Conservation (phyloP, 495 filamentous ascomycete species). For the Penicillium dipodomyicola region DNA sequence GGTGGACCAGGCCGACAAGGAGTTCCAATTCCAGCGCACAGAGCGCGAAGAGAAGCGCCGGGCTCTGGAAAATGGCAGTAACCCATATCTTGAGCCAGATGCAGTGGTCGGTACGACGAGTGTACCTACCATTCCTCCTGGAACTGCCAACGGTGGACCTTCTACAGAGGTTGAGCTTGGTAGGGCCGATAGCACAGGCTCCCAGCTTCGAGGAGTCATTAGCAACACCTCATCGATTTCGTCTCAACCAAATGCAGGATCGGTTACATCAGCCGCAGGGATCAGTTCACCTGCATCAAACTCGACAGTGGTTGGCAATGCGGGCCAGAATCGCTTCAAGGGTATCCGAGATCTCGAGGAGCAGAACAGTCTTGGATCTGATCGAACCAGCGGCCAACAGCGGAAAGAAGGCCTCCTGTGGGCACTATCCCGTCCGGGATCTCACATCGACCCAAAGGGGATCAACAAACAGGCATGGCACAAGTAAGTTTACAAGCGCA, state of each 20-base stretch:
- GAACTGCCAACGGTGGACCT: conserved; percentile 37
- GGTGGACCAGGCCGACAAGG: conserved; percentile 88
- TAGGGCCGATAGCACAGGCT: conserved; percentile 69
- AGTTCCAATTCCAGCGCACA: conserved; percentile 88
- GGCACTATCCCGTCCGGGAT: conserved; percentile 89
- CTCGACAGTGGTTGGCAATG: conserved; percentile 38
- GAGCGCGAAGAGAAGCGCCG: conserved; percentile 93
- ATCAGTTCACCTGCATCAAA: conserved; percentile 32
- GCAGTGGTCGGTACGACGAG: conserved; percentile 28
- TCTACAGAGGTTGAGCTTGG: conserved; percentile 64
- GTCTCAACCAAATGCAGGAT: conserved; percentile 42
- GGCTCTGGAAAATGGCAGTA: conserved; percentile 82
- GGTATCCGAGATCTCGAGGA: conserved; percentile 90
- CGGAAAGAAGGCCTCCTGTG: conserved; percentile 92
- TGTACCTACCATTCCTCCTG: conserved; percentile 25
- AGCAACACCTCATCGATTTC: conserved; percentile 50
- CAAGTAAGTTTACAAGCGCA: conserved; percentile 65
- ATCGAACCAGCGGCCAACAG: conserved; percentile 50
- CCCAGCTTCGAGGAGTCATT: conserved; percentile 53
- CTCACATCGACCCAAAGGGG: conserved; percentile 90
- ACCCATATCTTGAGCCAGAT: conserved; percentile 76
- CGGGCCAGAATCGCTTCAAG: conserved; percentile 68
- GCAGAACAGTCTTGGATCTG: conserved; percentile 54
- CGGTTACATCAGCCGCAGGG: conserved; percentile 30
- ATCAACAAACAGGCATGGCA: conserved; percentile 98